Evolutionary conservation across 148 eudicot genomes (phyloP), one percentile per base, ranked within the genome.

Genomic region (Simmondsia chinensis): DNA sequence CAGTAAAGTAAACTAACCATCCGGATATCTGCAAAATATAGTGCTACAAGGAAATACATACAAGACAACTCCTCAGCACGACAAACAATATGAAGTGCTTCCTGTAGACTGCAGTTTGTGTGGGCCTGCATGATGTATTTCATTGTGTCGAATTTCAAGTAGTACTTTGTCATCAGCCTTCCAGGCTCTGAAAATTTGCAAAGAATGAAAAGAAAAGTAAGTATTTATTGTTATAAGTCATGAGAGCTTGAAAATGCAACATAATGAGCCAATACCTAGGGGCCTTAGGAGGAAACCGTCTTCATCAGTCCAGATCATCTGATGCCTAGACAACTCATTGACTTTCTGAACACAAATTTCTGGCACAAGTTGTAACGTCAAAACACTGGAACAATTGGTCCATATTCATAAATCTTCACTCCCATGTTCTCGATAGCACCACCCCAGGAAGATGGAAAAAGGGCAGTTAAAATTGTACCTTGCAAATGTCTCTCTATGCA

Each of bases 241-340:
- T 11, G 15, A 45, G 33, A 14, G 34, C 11, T 1, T 5, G 3
- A 45, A 28, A n/a, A 45, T 9, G 23, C 14, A 23, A 20, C 11
- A 5, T 7, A n/a, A 37, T 20, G 39, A 50, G 40, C 50, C 30
- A 33, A 42, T 79, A 91, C 99, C 99, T 33, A 85, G 89, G 12
- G 99, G 86, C 74, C 79, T 85, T 59, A 91, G 69, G 43, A 91
- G 81, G 61, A 82, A 91, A 56, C 95, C 94, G 60, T 86, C 95
- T 67, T 86, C 94, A 75, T 91, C 99, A 29, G 94, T 91, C 95
- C 89, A 82, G 46, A 86, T 72, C 94, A 86, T 68, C 60, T 91
- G 89, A 70, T 82, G 60, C 21, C 43, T 52, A 50, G 94, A 68
- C 48, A 91, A 61, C 62, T 91, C 99, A 31, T 86, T 86, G 24